Evolutionary conservation across 2,329 filamentous ascomycete species (phyloP).

Genomic region (Fusarium coicis): DNA sequence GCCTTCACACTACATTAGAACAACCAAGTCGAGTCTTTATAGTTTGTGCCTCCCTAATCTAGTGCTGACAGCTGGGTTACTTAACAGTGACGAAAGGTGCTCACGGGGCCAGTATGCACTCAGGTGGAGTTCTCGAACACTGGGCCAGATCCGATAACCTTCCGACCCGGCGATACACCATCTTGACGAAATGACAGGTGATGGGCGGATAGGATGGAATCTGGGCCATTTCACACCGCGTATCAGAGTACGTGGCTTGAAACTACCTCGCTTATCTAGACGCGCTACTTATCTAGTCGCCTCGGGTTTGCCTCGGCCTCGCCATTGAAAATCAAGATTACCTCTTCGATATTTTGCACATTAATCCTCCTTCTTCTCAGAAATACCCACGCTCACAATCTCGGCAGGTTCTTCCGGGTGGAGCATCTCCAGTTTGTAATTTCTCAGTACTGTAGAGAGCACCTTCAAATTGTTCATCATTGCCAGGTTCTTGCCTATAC

Average conservation of each 20-base stretch:
- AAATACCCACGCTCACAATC: not conserved
- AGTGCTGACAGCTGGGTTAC: rapidly evolving
- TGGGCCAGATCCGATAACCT: not conserved
- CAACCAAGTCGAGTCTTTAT: not conserved
- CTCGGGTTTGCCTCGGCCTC: not conserved
- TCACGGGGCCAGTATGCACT: too few species aligned
- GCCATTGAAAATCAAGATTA: not conserved
- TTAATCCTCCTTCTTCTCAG: not conserved
- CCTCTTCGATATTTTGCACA: not conserved
- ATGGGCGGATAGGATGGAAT: rapidly evolving
- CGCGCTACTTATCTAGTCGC: not conserved
- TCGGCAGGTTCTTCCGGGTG: not conserved
- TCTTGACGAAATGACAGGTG: not conserved
- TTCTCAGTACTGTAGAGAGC: not conserved
- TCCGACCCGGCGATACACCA: too few species aligned
- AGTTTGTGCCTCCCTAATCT: rapidly evolving
- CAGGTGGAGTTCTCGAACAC: not conserved
- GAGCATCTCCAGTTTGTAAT: not conserved
- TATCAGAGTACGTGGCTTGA: rapidly evolving
- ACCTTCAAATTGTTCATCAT: not conserved
- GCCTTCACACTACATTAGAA: too few species aligned
- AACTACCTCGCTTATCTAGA: not conserved
- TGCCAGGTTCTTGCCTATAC: not conserved
- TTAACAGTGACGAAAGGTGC: rapidly evolving
- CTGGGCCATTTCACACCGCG: not conserved